Percentiles rank a stretch among this genome's conserved stretches.
Conservation (phyloP, 2,329 filamentous ascomycete species). For the Neofusicoccum kwambonambiense region DNA sequence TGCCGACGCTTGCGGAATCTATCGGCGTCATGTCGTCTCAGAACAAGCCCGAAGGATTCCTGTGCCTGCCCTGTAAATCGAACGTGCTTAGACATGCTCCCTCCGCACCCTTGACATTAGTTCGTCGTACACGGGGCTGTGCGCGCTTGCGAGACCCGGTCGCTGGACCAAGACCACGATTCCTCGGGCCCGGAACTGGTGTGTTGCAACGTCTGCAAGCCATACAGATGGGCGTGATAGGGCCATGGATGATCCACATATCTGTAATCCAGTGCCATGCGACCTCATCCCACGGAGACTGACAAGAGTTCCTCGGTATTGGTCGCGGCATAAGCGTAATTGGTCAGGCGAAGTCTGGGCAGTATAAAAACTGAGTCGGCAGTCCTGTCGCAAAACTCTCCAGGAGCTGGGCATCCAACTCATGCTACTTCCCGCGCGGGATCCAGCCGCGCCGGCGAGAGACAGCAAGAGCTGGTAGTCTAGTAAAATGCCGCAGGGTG, state of each 20-base stretch:
- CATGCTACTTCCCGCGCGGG: neutral
- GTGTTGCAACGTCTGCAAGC: neutral
- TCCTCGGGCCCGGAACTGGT: neutral
- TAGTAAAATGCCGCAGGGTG: neutral
- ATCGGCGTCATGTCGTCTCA: conserved; percentile 3
- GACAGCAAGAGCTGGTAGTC: neutral
- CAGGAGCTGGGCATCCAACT: neutral
- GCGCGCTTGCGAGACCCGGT: neutral
- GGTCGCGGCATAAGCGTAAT: neutral
- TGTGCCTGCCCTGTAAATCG: neutral
- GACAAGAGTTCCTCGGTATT: neutral
- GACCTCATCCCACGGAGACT: neutral
- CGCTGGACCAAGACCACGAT: neutral
- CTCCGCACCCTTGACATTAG: neutral
- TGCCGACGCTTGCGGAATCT: conserved; percentile 1
- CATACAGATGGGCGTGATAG: neutral
- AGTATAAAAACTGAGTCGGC: neutral
- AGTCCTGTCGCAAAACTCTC: no score
- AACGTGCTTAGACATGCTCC: neutral
- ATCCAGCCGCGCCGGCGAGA: neutral
- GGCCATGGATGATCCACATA: neutral
- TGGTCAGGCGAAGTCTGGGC: neutral
- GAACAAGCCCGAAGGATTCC: neutral
- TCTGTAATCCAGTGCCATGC: neutral
- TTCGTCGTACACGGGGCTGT: neutral